These are phyloP conservation scores for Ettlia oleoabundans DNA, from an alignment of 139 green algal genomes.

Conservation along the genomic window DNA sequence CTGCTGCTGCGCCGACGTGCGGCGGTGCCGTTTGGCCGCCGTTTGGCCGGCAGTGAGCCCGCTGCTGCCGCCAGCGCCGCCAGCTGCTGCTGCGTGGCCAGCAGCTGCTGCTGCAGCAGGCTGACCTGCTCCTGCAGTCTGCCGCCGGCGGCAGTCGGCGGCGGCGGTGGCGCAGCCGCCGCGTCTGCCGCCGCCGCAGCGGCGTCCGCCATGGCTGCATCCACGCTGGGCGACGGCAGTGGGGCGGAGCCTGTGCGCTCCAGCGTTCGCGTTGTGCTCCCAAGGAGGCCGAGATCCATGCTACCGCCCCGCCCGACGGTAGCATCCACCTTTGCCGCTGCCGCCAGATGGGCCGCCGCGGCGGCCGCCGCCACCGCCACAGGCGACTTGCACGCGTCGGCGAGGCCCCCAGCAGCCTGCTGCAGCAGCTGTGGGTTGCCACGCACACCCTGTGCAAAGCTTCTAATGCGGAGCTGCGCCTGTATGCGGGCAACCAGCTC, in stretches of 20 bases:
- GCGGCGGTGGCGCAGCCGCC: background rate
- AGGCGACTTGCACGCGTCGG: too few relatives aligned
- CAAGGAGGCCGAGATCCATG: background rate
- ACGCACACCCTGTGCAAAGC: conserved; percentile 26
- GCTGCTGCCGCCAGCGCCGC: conserved; percentile 3
- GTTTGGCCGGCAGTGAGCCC: too few relatives aligned
- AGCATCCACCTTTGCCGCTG: background rate
- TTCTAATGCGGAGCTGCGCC: conserved; percentile 58
- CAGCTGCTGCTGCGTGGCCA: background rate
- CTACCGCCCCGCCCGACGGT: background rate
- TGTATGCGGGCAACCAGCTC: conserved; percentile 71
- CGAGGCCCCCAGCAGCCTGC: too few relatives aligned
- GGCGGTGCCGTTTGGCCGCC: background rate
- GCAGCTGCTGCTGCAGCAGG: conserved; percentile 19
- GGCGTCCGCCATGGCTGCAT: too few relatives aligned
- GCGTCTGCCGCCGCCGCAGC: background rate
- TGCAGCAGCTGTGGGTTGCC: too few relatives aligned
- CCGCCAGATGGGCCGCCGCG: background rate
- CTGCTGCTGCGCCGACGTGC: background rate
- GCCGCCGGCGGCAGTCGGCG: too few relatives aligned
- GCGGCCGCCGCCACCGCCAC: background rate
- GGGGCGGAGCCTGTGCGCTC: too few relatives aligned
- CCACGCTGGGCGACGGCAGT: too few relatives aligned
- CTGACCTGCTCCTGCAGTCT: background rate
- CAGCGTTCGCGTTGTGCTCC: background rate